Evolutionary conservation across 108 stramenopile genomes (phyloP), one percentile per base, ranked within the genome.

Genomic region (Skeletonema marinoi): DNA sequence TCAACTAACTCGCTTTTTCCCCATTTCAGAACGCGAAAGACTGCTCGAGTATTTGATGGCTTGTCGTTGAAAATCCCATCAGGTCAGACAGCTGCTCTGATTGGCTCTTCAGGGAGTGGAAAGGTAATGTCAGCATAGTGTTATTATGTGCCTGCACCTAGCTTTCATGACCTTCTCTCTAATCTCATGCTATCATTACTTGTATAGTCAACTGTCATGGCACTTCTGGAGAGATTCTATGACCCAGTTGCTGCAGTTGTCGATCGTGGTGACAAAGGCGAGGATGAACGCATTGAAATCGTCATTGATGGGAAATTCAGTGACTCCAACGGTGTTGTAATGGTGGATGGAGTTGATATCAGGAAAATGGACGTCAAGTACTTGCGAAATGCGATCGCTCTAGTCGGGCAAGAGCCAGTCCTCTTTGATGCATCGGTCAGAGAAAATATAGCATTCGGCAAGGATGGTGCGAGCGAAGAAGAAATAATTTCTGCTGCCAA

Each of bases 101-200:
- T 93, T 38, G 93, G 96, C 10, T 76, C 84, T 7, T 86, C 86
- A 9, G 96, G 96, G 0, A 82, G 82, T 21, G 96, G 96, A 19
- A 93, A 93, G 69, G 50, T 42, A 13, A 42, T 36, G 41, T 13
- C 13, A 42, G 41, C 36, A 12, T 11, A 42, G 6, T 36, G 6
- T 42, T 42, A 13, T 13, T 42, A 13, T 42, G 41, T 13, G 13
- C 75, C 2, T 68, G 65, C 38, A 96, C 92, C 8, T 56, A 46
- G 11, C 6, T 12, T 1, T 42, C 41, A 3, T 42, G 41, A 2
- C 41, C 11, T 2, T 13, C 0, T 42, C 2, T 42, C 13, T 42
- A 11, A 42, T 42, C 12, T 1, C 11, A 1, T 14, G 41, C 14
- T 42, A 11, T 42, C 2, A 12, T 42, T 0, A 42, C 13, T 42